These are phyloP conservation scores for Astragalus membranaceus DNA, from an alignment of 306 rosid species.

Conservation along the genomic window DNA sequence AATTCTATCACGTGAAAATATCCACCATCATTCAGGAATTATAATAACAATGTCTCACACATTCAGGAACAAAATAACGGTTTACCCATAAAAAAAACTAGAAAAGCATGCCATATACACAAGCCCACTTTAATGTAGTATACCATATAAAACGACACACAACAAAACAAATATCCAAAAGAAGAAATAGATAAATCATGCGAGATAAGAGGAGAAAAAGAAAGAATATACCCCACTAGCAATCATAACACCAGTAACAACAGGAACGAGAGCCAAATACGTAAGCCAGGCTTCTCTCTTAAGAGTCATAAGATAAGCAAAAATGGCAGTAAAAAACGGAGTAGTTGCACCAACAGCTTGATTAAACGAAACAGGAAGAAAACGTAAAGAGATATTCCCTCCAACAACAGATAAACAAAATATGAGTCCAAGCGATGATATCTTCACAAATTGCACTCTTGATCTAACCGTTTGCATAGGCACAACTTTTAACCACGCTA, in stretches of 20 bases:
- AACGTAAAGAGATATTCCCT: slow-evolving; percentile 35
- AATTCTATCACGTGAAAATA: too few relatives aligned
- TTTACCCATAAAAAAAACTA: neutral
- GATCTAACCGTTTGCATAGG: slow-evolving; percentile 35
- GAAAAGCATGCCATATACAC: neutral
- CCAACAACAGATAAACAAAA: slow-evolving; percentile 43
- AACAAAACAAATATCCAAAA: neutral
- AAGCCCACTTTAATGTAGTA: neutral
- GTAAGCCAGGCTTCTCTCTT: slow-evolving; percentile 35
- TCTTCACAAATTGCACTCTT: slow-evolving; percentile 31
- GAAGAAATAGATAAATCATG: neutral
- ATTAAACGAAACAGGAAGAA: slow-evolving; percentile 40
- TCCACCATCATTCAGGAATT: too few relatives aligned
- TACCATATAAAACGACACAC: neutral
- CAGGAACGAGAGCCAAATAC: slow-evolving; percentile 32
- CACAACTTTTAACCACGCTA: slow-evolving; percentile 29
- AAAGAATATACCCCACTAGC: slow-evolving; percentile 36
- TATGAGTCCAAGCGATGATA: slow-evolving; percentile 30
- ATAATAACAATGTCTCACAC: too few relatives aligned
- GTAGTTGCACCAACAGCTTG: slow-evolving; percentile 48
- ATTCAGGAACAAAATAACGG: too few relatives aligned
- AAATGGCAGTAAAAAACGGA: slow-evolving; percentile 38
- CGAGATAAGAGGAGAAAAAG: neutral
- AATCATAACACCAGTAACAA: slow-evolving; percentile 39
- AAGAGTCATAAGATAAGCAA: slow-evolving; percentile 33